Conservation (phyloP, 2,329 filamentous ascomycete species). For the Verticillium zaregamsianum region DNA sequence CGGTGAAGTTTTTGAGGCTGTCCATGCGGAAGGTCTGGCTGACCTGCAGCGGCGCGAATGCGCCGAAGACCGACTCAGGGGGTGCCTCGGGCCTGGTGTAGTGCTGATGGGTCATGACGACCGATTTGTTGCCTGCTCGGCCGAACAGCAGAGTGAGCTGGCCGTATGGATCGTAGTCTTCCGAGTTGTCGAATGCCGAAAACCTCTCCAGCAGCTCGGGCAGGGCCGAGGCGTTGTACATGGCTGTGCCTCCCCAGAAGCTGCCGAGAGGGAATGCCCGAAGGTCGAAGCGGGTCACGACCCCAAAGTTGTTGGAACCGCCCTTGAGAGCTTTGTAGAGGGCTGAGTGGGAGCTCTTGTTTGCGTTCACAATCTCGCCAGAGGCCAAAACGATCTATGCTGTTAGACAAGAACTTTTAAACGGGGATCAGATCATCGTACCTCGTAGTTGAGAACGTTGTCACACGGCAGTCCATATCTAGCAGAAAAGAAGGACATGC, state of each 20-base stretch:
- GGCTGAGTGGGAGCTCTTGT: slow-evolving; percentile 24
- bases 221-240: background rate
- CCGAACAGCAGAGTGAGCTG: background rate
- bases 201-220: background rate
- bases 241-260: slow-evolving; percentile 18
- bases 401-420: background rate
- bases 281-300: slow-evolving; percentile 19
- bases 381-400: slow-evolving; percentile 26
- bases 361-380: slow-evolving; percentile 33
- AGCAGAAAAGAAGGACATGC: slow-evolving; percentile 18
- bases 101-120: background rate
- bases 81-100: background rate
- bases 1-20: background rate
- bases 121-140: background rate
- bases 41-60: background rate
- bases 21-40: background rate
- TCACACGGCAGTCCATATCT: slow-evolving; percentile 40
- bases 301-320: slow-evolving; percentile 14
- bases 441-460: slow-evolving; percentile 36
- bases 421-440: background rate
- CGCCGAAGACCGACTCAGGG: background rate
- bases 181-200: background rate
- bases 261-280: slow-evolving; percentile 20
- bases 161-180: background rate
- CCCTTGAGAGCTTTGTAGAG: slow-evolving; percentile 24